phyloP scores from a whole-genome alignment of 441 rosid species.

The Euphorbia celastroides region DNA sequence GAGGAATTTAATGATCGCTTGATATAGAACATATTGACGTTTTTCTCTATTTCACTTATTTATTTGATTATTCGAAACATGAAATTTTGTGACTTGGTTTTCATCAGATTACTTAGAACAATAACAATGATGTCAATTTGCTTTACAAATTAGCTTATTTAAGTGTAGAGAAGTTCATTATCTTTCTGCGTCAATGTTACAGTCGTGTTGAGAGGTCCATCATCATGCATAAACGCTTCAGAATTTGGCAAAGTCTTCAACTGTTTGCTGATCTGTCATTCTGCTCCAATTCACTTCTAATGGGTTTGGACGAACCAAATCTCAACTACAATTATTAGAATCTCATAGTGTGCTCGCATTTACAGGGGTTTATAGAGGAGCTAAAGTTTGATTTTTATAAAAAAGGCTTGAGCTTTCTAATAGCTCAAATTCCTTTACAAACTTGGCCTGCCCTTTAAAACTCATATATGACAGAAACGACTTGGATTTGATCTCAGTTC shows the following conservation, averaged over 20 bases:
- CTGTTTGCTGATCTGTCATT: not conserved
- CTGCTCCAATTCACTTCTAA: not conserved
- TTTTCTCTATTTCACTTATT: not conserved
- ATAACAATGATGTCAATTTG: not conserved
- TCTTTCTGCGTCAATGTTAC: not conserved
- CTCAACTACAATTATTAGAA: not conserved
- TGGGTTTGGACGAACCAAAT: not conserved
- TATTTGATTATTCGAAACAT: not conserved
- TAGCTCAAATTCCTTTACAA: not conserved
- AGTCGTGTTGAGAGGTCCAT: not conserved
- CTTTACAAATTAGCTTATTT: not conserved
- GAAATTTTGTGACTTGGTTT: slow-evolving; percentile 5
- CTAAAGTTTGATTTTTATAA: not conserved
- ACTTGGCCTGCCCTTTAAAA: not conserved
- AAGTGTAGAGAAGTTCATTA: not conserved
- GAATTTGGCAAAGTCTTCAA: not conserved
- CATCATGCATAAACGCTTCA: not conserved
- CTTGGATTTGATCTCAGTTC: not conserved
- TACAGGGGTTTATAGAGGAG: not conserved
- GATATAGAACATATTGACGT: not conserved
- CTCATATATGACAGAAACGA: not conserved
- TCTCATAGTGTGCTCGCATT: not conserved
- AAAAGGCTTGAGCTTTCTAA: not conserved
- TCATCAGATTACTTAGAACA: not conserved
- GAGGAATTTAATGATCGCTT: not conserved